These are phyloP conservation scores for Phytophthora hybrid DNA, from an alignment of 352 stramenopile species.

Conservation along the genomic window DNA sequence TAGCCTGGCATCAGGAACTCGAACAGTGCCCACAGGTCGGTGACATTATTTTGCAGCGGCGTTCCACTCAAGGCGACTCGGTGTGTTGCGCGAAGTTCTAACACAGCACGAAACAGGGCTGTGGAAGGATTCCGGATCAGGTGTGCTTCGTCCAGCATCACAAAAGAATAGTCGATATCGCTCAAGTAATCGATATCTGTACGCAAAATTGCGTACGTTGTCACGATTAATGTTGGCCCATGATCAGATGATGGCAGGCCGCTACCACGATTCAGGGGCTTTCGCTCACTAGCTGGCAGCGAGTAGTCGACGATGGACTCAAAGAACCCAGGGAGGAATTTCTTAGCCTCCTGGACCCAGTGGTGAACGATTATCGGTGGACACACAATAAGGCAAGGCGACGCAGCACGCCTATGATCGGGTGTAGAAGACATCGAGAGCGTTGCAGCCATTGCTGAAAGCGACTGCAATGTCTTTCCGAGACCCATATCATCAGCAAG, in stretches of 20 bases:
- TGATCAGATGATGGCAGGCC: conserved; percentile 11
- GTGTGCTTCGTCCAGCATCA: conserved; percentile 98
- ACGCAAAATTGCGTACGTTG: conserved; percentile 91
- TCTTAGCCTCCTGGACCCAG: conserved; percentile 93
- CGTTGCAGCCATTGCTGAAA: conserved; percentile 87
- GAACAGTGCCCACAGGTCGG: conserved; percentile 98
- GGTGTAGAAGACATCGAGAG: conserved; percentile 28
- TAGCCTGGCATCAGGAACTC: conserved; percentile 99
- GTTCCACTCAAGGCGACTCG: conserved; percentile 97
- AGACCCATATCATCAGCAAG: conserved; percentile 92
- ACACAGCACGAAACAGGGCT: conserved; percentile 85
- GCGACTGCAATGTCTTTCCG: conserved; percentile 96
- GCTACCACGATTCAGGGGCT: conserved; percentile 44
- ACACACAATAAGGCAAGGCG: conserved; percentile 90
- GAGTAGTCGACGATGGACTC: conserved; percentile 84
- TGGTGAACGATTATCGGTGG: conserved; percentile 95
- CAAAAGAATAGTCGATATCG: conserved; percentile 76
- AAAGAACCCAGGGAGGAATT: conserved; percentile 82
- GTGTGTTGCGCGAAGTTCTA: conserved; percentile 82
- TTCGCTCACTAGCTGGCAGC: conserved; percentile 55
- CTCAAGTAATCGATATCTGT: conserved; percentile 74
- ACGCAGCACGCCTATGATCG: neutral
- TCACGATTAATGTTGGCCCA: conserved; percentile 58
- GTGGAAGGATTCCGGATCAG: conserved; percentile 96
- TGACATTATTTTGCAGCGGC: conserved; percentile 97